Evolutionary conservation across 2,329 filamentous ascomycete genomes (phyloP).

Genomic region (Alternaria sp.): DNA sequence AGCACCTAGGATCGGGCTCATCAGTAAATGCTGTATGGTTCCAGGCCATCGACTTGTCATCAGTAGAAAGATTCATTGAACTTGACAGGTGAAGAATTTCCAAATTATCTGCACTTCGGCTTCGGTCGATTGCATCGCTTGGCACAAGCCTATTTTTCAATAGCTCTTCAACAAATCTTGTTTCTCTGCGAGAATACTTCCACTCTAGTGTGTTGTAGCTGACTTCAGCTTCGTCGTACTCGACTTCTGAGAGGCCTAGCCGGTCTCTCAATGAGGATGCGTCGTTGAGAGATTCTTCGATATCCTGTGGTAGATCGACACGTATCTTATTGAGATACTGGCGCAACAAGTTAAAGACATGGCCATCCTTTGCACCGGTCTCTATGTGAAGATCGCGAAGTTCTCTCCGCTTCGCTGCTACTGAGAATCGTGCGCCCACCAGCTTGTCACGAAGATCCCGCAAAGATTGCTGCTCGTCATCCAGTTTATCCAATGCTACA

Average conservation of each 20-base stretch:
- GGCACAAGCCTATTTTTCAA: neutral
- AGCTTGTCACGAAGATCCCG: neutral
- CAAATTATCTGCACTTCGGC: neutral
- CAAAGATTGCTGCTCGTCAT: neutral
- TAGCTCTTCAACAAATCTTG: constrained; percentile 9
- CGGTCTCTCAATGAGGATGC: constrained; percentile 12
- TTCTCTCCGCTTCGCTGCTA: neutral
- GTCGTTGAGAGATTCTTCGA: neutral
- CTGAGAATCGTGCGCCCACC: neutral
- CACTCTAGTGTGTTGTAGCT: constrained; percentile 16
- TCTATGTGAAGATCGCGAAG: constrained; percentile 4
- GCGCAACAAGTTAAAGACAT: constrained; percentile 2
- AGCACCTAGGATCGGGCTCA: no score
- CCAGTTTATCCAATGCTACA: neutral
- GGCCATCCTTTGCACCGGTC: constrained; percentile 4
- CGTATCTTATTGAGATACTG: neutral
- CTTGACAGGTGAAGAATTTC: neutral
- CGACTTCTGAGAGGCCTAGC: constrained; percentile 1
- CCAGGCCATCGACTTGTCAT: fast-evolving
- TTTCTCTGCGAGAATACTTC: constrained; percentile 18
- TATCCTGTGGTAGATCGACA: neutral
- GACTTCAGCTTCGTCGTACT: constrained; percentile 16
- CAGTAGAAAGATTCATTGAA: neutral
- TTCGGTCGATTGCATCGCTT: neutral
- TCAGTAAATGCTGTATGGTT: neutral